Conservation (phyloP, 108 stramenopile species). For the Cyclotella atomus region DNA sequence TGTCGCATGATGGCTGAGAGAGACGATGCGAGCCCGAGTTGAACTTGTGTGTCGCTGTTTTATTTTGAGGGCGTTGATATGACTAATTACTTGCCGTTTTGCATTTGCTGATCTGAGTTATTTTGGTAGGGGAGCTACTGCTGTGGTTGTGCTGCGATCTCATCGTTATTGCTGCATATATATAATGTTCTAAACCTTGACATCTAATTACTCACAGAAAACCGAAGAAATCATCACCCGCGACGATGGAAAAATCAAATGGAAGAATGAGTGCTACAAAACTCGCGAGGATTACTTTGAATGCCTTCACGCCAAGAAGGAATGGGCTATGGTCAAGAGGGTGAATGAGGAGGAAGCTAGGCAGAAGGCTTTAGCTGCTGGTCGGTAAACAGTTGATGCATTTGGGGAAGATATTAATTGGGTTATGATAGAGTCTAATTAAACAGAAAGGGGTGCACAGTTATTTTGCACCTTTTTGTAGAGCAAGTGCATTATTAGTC, state of each 20-base stretch:
- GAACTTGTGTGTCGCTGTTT: too few species aligned
- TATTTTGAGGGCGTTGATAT: too few species aligned
- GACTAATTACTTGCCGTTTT: too few species aligned
- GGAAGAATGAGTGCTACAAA: slow-evolving; percentile 54
- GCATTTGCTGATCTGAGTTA: too few species aligned
- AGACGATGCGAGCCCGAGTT: not conserved
- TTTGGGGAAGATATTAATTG: too few species aligned
- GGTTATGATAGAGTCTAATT: too few species aligned
- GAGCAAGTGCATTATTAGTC: too few species aligned
- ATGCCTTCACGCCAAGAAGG: slow-evolving; percentile 87
- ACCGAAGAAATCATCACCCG: slow-evolving; percentile 30
- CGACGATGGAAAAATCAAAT: slow-evolving; percentile 31
- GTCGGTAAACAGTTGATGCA: not conserved
- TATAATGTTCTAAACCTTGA: not conserved
- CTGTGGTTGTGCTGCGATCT: not conserved
- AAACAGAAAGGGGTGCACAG: too few species aligned
- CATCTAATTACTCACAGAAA: slow-evolving; percentile 18
- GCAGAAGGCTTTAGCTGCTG: slow-evolving; percentile 29
- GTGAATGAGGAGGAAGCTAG: slow-evolving; percentile 67
- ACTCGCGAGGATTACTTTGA: slow-evolving; percentile 87
- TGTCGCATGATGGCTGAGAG: not conserved
- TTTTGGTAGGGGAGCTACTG: too few species aligned
- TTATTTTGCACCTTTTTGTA: too few species aligned
- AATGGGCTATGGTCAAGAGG: slow-evolving; percentile 61
- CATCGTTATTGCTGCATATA: not conserved